These are phyloP conservation scores for Chionographis japonica DNA, from an alignment of 106 monocot species.

Conservation along the genomic window DNA sequence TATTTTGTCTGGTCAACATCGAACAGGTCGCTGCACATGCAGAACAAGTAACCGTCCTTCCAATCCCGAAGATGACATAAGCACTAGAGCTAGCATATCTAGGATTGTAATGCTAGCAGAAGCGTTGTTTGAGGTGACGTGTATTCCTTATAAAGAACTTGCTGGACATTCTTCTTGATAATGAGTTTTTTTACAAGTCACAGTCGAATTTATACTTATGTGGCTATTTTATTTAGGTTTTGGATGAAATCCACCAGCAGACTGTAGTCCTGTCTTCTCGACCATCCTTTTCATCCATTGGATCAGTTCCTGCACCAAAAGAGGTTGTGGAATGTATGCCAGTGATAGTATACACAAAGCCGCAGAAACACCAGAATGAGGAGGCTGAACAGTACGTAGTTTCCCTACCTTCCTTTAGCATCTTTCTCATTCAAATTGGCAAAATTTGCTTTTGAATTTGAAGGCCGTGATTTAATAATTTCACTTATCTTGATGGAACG, in stretches of 20 bases:
- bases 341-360: slow-evolving; percentile 47
- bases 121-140: slow-evolving; percentile 87
- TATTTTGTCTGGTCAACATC: slow-evolving; percentile 64
- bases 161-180: neutral
- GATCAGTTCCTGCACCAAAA: slow-evolving; percentile 90
- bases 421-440: neutral
- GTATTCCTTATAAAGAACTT: neutral
- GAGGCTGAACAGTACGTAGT: slow-evolving; percentile 66
- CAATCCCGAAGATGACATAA: slow-evolving; percentile 51
- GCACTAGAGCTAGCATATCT: slow-evolving; percentile 74
- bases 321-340: slow-evolving; percentile 85
- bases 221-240: slow-evolving; percentile 48
- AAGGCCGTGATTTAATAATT: too few species aligned
- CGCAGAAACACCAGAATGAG: slow-evolving; percentile 44
- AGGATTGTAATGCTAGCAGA: slow-evolving; percentile 98
- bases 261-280: slow-evolving; percentile 72
- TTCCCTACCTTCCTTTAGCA: neutral
- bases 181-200: neutral
- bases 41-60: slow-evolving; percentile 30
- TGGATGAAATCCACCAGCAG: slow-evolving; percentile 99
- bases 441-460: slow-evolving; percentile 1
- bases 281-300: slow-evolving; percentile 75
- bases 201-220: slow-evolving; percentile 1
- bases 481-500: too few species aligned
- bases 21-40: slow-evolving; percentile 73